Evolutionary conservation across 768 basidiomycete genomes (phyloP).

Genomic region (Tephrocybe rancida): DNA sequence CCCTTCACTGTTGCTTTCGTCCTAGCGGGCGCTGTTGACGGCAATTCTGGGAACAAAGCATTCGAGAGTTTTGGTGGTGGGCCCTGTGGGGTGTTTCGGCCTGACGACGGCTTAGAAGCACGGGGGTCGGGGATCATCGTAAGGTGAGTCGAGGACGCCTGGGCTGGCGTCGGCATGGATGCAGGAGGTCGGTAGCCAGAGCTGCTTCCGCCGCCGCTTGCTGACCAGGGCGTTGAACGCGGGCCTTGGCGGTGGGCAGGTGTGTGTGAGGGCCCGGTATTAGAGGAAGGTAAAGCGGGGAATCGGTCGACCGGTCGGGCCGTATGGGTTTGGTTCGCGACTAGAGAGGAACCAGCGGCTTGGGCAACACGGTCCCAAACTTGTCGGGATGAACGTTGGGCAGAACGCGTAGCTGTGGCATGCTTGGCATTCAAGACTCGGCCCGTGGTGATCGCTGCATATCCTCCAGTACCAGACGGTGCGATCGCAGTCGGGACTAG

Average conservation of each 20-base stretch:
- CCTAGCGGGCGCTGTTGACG: conserved; percentile 41
- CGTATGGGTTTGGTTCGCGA: conserved; percentile 25
- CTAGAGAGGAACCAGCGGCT: conserved; percentile 60
- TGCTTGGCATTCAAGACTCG: conserved; percentile 86
- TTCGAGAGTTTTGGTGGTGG: conserved; percentile 51
- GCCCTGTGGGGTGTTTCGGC: conserved; percentile 15
- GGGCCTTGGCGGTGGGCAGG: conserved; percentile 45
- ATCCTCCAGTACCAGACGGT: conserved; percentile 47
- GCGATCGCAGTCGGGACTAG: conserved; percentile 57
- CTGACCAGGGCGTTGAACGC: conserved; percentile 66
- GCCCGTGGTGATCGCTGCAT: conserved; percentile 80
- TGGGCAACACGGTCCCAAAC: conserved; percentile 88
- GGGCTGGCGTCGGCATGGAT: conserved; percentile 26
- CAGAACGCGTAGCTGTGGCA: conserved; percentile 60
- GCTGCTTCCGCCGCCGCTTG: conserved; percentile 28
- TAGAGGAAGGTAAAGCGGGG: conserved; percentile 30
- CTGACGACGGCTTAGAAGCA: conserved; percentile 15
- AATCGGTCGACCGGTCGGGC: conserved; percentile 33
- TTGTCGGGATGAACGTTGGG: conserved; percentile 60
- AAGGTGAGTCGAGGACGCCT: conserved; percentile 24
- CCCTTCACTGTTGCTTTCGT: conserved; percentile 54
- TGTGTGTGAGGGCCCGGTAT: conserved; percentile 12
- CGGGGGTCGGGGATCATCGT: conserved; percentile 20
- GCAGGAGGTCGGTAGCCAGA: conserved; percentile 22
- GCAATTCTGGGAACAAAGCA: conserved; percentile 72